Evolutionary conservation across 2,329 filamentous ascomycete species (phyloP), one percentile per base, ranked within the genome.

Genomic region (Trichoderma breve): DNA sequence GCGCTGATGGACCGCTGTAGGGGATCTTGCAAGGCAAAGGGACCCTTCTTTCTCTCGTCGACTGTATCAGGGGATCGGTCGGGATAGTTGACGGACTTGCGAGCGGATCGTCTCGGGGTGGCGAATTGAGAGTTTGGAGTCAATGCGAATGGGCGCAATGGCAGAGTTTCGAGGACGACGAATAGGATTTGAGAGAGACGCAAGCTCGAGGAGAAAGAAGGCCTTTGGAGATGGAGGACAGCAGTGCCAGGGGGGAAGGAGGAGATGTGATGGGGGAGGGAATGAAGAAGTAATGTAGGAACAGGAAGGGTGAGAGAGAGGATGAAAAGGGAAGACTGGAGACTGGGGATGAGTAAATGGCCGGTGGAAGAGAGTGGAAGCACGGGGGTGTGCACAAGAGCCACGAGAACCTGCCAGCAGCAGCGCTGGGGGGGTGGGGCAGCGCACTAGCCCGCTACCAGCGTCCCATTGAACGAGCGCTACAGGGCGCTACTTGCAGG

Each of bases 151-250:
- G 73, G 73, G 72, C 72, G 71, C 69, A 72, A 36, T 73, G 67
- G 68, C 30, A 74, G 60, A 72, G 76, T 75, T 7, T 21, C 30
- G 32, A 2, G n/a, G 39, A 66, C 28, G 47, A 51, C 28, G 55
- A 69, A 24, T 43, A n/a, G 24, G 55, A 24, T 36, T n/a, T 24
- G 28, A 51, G 39, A 53, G 26, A 75, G 76, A 75, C 74, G 77
- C 76, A 81, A 80, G 77, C 77, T 80, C 76, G 77, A 81, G 77
- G 78, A 79, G 78, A 78, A 79, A 79, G 78, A 81, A 78, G 78
- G 78, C 74, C 78, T 78, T 78, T 79, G 78, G 75, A 64, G 71
- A 64, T 62, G 76, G 78, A 76, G 78, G 53, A 68, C 32, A 57
- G 39, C 62, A 32, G 34, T 57, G 26, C 76, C 77, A 79, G 75